Conservation (phyloP, 768 basidiomycete species). For the Suillus discolor region DNA sequence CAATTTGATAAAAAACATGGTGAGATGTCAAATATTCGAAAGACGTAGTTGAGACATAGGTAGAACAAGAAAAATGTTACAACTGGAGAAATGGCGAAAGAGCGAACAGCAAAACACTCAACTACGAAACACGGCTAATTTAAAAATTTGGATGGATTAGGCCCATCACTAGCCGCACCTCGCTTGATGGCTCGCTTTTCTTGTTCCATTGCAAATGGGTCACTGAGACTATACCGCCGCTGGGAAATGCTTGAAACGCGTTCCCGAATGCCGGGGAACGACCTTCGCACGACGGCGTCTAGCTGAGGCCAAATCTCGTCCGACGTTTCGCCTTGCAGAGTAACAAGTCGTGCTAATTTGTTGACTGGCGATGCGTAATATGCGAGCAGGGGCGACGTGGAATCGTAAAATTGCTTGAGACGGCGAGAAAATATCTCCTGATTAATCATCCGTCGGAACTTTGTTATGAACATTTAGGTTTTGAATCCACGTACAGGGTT, state of each 20-base stretch:
- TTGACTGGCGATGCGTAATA: conserved; percentile 55
- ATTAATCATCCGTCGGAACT: conserved; percentile 11
- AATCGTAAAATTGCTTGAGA: conserved; percentile 72
- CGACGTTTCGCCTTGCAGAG: conserved; percentile 72
- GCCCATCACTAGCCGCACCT: conserved; percentile 17
- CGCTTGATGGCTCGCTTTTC: conserved; percentile 15
- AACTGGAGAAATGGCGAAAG: background rate
- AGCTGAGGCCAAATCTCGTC: conserved; percentile 92
- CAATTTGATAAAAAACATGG: conserved; percentile 1
- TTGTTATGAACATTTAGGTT: background rate
- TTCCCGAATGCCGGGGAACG: conserved; percentile 63
- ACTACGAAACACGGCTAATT: background rate
- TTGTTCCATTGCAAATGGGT: conserved; percentile 46
- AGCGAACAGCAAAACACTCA: background rate
- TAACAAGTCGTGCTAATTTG: conserved; percentile 49
- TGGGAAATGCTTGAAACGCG: conserved; percentile 43
- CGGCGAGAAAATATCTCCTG: conserved; percentile 82
- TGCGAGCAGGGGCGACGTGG: conserved; percentile 78
- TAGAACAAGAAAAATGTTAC: background rate
- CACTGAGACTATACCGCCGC: conserved; percentile 55
- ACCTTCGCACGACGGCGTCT: conserved; percentile 56
- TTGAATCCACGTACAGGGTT: conserved; percentile 63
- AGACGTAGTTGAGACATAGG: background rate
- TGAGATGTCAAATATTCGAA: background rate
- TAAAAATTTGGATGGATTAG: background rate